Evolutionary conservation across 2,329 filamentous ascomycete species (phyloP).

Genomic region (Microcyclosporella mali): DNA sequence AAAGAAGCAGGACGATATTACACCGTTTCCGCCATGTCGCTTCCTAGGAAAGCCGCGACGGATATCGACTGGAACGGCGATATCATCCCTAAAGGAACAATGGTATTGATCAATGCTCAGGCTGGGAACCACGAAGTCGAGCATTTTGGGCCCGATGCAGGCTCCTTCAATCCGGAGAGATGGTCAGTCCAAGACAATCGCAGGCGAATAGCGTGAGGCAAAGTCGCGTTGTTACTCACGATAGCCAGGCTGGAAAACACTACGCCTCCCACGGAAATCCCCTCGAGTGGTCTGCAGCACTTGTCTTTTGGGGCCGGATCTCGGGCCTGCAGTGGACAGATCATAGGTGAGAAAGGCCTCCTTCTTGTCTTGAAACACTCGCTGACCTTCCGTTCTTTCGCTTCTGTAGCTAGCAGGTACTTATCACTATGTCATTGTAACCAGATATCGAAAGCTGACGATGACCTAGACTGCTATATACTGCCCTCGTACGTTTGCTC

Average conservation of each 20-base stretch:
- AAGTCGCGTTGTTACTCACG: too few relatives aligned
- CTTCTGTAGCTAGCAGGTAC: conserved; percentile 36
- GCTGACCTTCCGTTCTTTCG: too few relatives aligned
- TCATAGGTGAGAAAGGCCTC: too few relatives aligned
- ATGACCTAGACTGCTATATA: conserved; percentile 39
- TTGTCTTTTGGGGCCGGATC: conserved; percentile 50
- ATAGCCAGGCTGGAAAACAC: conserved; percentile 29
- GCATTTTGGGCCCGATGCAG: conserved; percentile 44
- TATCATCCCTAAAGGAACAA: conserved; percentile 47
- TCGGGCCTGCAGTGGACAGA: conserved; percentile 47
- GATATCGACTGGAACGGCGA: conserved; percentile 46
- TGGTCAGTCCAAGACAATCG: conserved; percentile 34
- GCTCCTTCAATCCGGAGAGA: conserved; percentile 45
- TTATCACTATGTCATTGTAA: background rate
- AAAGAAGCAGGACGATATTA: conserved; percentile 51
- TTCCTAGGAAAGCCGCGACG: conserved; percentile 47
- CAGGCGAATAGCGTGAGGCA: too few relatives aligned
- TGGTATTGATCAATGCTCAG: conserved; percentile 52
- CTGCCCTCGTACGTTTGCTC: conserved; percentile 46
- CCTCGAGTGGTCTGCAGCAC: conserved; percentile 33
- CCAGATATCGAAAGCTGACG: conserved; percentile 9
- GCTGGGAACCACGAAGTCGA: conserved; percentile 49
- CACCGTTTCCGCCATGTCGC: conserved; percentile 48
- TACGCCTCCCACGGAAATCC: conserved; percentile 32
- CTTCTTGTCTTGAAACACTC: too few relatives aligned